Conservation (phyloP, 2,329 filamentous ascomycete genomes). For the Neoscytalidium dimidiatum region DNA sequence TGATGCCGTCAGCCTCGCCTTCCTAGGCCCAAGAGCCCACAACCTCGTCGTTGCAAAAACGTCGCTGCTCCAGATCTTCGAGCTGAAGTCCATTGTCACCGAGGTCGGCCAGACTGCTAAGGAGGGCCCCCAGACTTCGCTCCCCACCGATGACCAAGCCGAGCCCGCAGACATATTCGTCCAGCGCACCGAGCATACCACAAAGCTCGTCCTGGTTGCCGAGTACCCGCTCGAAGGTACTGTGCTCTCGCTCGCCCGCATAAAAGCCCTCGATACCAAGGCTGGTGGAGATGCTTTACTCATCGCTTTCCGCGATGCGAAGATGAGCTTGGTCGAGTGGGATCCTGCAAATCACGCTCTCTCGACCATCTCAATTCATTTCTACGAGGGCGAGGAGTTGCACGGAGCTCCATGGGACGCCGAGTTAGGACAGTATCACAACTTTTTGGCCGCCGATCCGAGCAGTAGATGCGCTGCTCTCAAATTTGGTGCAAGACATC, state of each 20-base stretch:
- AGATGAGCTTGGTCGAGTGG: conserved; percentile 93
- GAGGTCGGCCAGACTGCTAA: conserved; percentile 49
- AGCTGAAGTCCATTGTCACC: conserved; percentile 66
- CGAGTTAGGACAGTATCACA: conserved; percentile 73
- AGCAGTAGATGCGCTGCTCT: conserved; percentile 90
- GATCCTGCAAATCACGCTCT: conserved; percentile 77
- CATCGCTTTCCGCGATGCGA: conserved; percentile 84
- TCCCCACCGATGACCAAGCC: conserved; percentile 46
- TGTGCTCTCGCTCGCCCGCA: conserved; percentile 76
- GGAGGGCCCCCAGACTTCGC: conserved; percentile 49
- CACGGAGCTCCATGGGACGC: conserved; percentile 80
- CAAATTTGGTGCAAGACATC: conserved; percentile 84
- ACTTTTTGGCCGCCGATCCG: conserved; percentile 84
- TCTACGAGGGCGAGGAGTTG: conserved; percentile 93
- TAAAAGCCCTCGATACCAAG: conserved; percentile 71
- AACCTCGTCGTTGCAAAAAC: conserved; percentile 92
- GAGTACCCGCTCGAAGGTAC: conserved; percentile 85
- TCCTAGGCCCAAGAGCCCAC: conserved; percentile 71
- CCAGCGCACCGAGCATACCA: conserved; percentile 65
- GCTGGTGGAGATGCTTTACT: conserved; percentile 83
- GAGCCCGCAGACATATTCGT: conserved; percentile 28
- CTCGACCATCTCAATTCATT: conserved; percentile 91
- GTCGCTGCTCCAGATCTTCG: conserved; percentile 89
- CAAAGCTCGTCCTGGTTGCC: conserved; percentile 80
- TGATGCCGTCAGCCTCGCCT: conserved; percentile 77